Evolutionary conservation across 495 filamentous ascomycete species (phyloP), one percentile per base, ranked within the genome.

Genomic region (Penicillium lagena): DNA sequence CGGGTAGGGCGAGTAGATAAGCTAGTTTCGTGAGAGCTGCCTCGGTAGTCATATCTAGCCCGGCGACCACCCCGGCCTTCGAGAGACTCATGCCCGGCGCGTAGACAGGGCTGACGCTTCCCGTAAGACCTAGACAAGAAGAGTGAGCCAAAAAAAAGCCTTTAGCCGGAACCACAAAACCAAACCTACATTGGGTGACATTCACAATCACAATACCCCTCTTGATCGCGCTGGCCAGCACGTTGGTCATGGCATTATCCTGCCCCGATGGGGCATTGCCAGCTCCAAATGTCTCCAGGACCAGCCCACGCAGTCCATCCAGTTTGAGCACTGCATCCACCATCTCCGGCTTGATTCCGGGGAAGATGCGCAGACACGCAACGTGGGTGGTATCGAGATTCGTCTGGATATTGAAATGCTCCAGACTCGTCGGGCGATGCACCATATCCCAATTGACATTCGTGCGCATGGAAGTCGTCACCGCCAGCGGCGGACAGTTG

Each of bases 321-420:
- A 93, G 63, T 29, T 76, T 73, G 43, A 97, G 71, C 13, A 98
- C 89, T 7, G 84, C 86, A 59, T 95, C 88, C 11, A 98, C 79
- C 89, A 98, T 95, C 52, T 91, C 84, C 4, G 93, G 89, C 62
- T 86, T 85, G 67, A 98, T 95, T 14, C 93, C 93, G 0, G 93
- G 93, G 62, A 97, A 98, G 52, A 98, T 89, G 12, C 91, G 82
- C 47, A 98, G 72, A 60, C 89, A 95, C 4, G 90, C 90, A 27
- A 98, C 93, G 67, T 95, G 86, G 9, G 82, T 79, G 2, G 89
- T 95, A 62, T 93, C 85, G 10, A 94, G 72, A 45, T 85, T 83
- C 7, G 80, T 83, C 40, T 85, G 85, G 45, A 96, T 82, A 35
- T 68, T 71, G 67, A 96, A 95, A 34, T 80, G 76, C 44, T 83